Evolutionary conservation across 75 land plant genomes (phyloP).

Genomic region (Sequoia sempervirens): DNA sequence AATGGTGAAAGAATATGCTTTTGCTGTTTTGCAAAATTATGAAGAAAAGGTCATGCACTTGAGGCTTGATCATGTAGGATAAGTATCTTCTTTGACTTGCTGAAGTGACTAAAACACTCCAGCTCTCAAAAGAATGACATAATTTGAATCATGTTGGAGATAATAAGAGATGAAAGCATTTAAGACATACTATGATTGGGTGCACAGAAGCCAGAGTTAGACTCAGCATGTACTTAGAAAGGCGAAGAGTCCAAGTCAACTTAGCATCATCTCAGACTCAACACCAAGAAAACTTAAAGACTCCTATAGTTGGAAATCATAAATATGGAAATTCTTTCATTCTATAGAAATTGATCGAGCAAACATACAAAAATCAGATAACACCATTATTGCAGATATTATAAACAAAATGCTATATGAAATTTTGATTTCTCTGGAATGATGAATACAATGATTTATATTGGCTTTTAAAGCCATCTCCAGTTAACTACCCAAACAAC

Average conservation of each 20-base stretch:
- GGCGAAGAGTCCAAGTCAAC: not conserved
- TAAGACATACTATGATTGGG: not conserved
- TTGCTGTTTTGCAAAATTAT: not conserved
- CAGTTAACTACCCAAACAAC: too few relatives aligned
- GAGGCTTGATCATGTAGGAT: not conserved
- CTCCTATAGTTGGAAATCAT: not conserved
- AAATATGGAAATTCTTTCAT: not conserved
- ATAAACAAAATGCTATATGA: too few relatives aligned
- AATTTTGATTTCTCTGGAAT: too few relatives aligned
- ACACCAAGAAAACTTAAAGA: not conserved
- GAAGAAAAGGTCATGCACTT: not conserved
- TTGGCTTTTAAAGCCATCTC: too few relatives aligned
- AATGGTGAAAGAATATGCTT: not conserved
- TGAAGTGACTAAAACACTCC: not conserved
- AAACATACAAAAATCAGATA: too few relatives aligned
- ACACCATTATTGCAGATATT: too few relatives aligned
- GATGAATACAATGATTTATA: too few relatives aligned
- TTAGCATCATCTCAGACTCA: not conserved
- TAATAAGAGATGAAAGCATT: not conserved
- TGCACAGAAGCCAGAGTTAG: not conserved
- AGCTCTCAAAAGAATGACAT: not conserved
- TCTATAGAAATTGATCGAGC: too few relatives aligned
- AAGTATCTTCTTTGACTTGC: not conserved
- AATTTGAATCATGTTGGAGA: not conserved
- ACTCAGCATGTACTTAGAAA: not conserved